phyloP scores from a whole-genome alignment of 371 early-diverging fungal genomes.

The Syncephalastrum monosporum region DNA sequence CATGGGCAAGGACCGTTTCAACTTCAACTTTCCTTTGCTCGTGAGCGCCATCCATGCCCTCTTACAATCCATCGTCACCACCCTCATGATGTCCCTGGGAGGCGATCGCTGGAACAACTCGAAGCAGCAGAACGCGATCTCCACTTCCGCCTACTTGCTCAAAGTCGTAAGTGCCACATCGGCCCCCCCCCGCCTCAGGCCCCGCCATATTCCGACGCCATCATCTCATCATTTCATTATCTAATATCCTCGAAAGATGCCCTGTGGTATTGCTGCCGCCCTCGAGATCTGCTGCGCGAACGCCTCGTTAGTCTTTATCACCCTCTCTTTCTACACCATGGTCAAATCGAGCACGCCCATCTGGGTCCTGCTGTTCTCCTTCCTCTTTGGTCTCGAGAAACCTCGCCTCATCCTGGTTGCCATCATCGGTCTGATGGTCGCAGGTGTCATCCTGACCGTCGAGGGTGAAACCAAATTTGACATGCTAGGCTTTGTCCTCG shows the following conservation, averaged over 20 bases:
- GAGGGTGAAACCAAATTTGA: constrained; percentile 78
- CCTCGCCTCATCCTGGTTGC: constrained; percentile 61
- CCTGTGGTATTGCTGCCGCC: constrained; percentile 87
- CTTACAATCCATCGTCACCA: constrained; percentile 60
- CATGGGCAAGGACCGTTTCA: constrained; percentile 68
- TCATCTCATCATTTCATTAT: background rate
- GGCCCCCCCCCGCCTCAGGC: background rate
- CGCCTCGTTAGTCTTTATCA: constrained; percentile 76
- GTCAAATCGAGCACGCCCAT: constrained; percentile 88
- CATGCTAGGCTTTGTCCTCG: constrained; percentile 63
- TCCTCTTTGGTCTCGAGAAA: constrained; percentile 83
- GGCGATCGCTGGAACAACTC: constrained; percentile 36
- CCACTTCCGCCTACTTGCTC: constrained; percentile 41
- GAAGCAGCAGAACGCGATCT: constrained; percentile 27
- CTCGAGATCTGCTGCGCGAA: constrained; percentile 90
- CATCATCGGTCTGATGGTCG: constrained; percentile 76
- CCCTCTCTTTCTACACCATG: constrained; percentile 95
- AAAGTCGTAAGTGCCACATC: constrained; percentile 46
- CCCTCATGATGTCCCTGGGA: constrained; percentile 46
- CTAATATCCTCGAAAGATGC: constrained; percentile 47
- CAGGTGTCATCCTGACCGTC: constrained; percentile 86
- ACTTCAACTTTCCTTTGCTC: constrained; percentile 80
- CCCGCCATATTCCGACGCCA: no score
- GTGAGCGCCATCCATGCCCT: constrained; percentile 72
- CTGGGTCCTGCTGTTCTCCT: constrained; percentile 89